Conservation (phyloP, 2,329 filamentous ascomycete species). For the Aspergillus amoenus region DNA sequence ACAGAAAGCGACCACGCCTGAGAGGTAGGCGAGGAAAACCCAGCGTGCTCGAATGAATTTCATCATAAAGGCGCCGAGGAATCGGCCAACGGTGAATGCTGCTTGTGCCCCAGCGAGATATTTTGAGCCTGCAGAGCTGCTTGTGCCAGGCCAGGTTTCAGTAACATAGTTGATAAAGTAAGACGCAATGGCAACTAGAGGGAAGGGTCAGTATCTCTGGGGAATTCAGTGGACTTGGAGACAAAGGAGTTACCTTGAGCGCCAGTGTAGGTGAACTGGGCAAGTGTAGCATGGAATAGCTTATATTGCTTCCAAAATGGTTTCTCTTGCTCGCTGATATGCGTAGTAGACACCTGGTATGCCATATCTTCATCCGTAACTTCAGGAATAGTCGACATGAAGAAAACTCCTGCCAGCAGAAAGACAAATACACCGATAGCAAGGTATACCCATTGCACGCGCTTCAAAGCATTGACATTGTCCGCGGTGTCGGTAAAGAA, state of each 20-base stretch:
- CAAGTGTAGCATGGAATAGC: slow-evolving; percentile 72
- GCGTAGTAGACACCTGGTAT: slow-evolving; percentile 58
- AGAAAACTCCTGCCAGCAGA: slow-evolving; percentile 65
- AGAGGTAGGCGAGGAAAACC: slow-evolving; percentile 69
- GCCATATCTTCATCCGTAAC: slow-evolving; percentile 71
- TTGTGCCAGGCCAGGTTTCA: slow-evolving; percentile 57
- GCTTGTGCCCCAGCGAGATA: slow-evolving; percentile 74
- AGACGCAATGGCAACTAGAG: slow-evolving; percentile 46
- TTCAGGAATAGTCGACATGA: slow-evolving; percentile 67
- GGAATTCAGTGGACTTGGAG: background rate
- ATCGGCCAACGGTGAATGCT: slow-evolving; percentile 70
- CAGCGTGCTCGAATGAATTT: slow-evolving; percentile 65
- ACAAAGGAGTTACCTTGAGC: slow-evolving; percentile 57
- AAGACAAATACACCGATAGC: slow-evolving; percentile 73
- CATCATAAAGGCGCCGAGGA: slow-evolving; percentile 67
- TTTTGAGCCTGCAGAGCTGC: slow-evolving; percentile 59
- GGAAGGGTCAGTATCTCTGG: slow-evolving; percentile 11
- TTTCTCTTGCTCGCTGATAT: slow-evolving; percentile 56
- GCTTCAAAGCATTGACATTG: slow-evolving; percentile 58
- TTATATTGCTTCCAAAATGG: slow-evolving; percentile 70
- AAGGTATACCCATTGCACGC: slow-evolving; percentile 80
- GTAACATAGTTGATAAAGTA: slow-evolving; percentile 75
- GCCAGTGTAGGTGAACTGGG: slow-evolving; percentile 79
- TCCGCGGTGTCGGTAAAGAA: slow-evolving; percentile 67
- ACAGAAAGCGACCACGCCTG: slow-evolving; percentile 60